Base-by-base conservation (phyloP, 129 eudicot genomes). In the Ambrosia trifida region DNA sequence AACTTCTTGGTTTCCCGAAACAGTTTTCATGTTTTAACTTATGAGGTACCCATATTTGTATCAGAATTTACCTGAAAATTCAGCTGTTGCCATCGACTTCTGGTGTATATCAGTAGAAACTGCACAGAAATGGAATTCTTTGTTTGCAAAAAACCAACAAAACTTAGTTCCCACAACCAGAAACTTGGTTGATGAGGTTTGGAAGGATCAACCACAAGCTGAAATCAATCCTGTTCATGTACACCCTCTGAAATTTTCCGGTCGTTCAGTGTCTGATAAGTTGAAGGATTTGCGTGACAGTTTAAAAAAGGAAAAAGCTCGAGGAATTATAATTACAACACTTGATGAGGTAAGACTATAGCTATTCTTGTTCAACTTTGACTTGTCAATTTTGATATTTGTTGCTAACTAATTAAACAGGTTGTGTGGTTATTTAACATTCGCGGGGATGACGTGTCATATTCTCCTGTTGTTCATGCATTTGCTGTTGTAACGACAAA, bases 391-490 rank as follows among this genome's bases (percentile, higher is more conserved):
- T 53, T 1, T 28, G 40, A 52, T 56, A 56, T 60, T 60, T 46
- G 69, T 72, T 72, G 44, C 62, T 53, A 20, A 64, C 64, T 13
- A 4, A 20, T 32, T 73, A 35, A 19, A 28, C 82, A 94, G 99
- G 97, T 95, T 72, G 99, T 94, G 38, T 95, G 99, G 99, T 72
- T 95, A 70, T 95, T 72, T 71, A 95, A 95, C 47, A 68, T 95
- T 19, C 97, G 99, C 63, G 99, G 99, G 13, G 68, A 74, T 84
- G 99, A 95, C 71, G 97, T 95, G 60, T 74, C 97, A 4, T 90
- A 90, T 76, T 85, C 86, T 78, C 99, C 99, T 12, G 97, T 95
- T 79, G 97, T 95, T 72, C 97, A 95, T 79, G 87, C 99, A 33
- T 95, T 75, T 84, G 99, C 96, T 58, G 76, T 95, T 40, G 95